Evolutionary conservation across 352 stramenopile species (phyloP).

Genomic region (Globisporangium sylvaticum): DNA sequence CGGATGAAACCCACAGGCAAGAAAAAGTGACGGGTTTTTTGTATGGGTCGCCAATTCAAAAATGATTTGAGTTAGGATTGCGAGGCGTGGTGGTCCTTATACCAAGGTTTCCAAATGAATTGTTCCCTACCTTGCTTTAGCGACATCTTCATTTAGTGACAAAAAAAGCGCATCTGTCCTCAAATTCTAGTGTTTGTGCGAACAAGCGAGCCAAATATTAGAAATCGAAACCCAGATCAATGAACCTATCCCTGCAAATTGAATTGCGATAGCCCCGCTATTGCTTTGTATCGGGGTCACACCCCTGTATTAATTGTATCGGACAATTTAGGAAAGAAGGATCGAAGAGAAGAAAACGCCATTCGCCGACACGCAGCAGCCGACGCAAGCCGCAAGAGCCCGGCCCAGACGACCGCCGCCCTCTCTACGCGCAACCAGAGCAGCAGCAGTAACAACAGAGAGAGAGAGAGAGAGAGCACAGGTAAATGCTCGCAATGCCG

Average conservation of each 20-base stretch:
- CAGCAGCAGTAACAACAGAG: not conserved
- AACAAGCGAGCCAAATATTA: too few relatives aligned
- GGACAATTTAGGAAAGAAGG: slow-evolving; percentile 1
- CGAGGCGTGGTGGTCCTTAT: not conserved
- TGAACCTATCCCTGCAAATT: not conserved
- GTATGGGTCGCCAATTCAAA: slow-evolving; percentile 12
- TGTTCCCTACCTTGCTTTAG: too few relatives aligned
- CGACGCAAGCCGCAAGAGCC: not conserved
- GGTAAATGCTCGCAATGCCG: not conserved
- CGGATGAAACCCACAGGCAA: slow-evolving; percentile 3
- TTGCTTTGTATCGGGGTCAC: too few relatives aligned
- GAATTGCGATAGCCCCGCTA: not conserved
- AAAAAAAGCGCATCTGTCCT: too few relatives aligned
- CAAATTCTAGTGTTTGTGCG: too few relatives aligned
- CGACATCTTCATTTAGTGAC: too few relatives aligned
- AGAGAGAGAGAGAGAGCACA: not conserved
- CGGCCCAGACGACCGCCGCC: not conserved
- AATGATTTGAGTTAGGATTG: not conserved
- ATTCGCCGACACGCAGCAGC: slow-evolving; percentile 11
- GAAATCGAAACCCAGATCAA: too few relatives aligned
- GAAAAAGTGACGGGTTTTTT: slow-evolving; percentile 8
- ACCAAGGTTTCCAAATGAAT: not conserved
- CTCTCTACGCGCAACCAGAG: not conserved
- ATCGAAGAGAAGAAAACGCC: slow-evolving; percentile 9
- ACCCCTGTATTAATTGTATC: too few relatives aligned